Conservation (phyloP, 371 early-diverging fungal species). For the Circinella minor region DNA sequence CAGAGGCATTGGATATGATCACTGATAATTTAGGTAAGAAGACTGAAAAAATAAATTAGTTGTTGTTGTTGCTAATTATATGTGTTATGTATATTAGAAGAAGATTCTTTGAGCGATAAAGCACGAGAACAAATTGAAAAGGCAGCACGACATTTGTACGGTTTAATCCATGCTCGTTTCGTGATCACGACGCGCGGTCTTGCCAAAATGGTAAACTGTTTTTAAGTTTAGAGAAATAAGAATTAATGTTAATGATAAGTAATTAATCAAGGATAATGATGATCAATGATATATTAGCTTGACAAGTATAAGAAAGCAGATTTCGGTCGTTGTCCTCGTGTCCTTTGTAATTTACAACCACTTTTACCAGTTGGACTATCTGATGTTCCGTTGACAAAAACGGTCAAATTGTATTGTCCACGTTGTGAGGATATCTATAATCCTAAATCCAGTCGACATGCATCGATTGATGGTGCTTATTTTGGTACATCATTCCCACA, state of each 20-base stretch:
- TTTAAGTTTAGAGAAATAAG: not conserved
- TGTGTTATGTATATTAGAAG: slow-evolving; percentile 36
- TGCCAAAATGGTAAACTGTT: slow-evolving; percentile 74
- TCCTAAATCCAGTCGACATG: slow-evolving; percentile 83
- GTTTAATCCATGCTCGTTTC: slow-evolving; percentile 93
- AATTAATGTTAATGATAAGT: no score
- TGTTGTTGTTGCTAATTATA: no score
- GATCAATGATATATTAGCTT: slow-evolving; percentile 38
- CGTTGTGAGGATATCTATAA: slow-evolving; percentile 95
- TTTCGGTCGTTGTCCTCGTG: slow-evolving; percentile 97
- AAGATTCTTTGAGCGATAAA: slow-evolving; percentile 70
- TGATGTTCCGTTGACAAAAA: slow-evolving; percentile 81
- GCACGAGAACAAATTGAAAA: slow-evolving; percentile 74
- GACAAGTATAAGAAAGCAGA: slow-evolving; percentile 88
- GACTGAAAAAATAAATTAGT: no score
- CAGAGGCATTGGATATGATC: slow-evolving; percentile 91
- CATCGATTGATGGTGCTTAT: slow-evolving; percentile 93
- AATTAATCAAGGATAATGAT: no score
- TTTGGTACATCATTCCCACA: slow-evolving; percentile 98
- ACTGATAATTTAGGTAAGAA: slow-evolving; percentile 75
- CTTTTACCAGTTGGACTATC: slow-evolving; percentile 91
- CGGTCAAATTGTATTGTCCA: slow-evolving; percentile 93
- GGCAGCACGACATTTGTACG: slow-evolving; percentile 88
- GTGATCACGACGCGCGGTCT: slow-evolving; percentile 89
- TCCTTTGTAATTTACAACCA: slow-evolving; percentile 84